Base-by-base conservation (phyloP, 2,329 filamentous ascomycete genomes). In the Lasiodiplodia gonubiensis region DNA sequence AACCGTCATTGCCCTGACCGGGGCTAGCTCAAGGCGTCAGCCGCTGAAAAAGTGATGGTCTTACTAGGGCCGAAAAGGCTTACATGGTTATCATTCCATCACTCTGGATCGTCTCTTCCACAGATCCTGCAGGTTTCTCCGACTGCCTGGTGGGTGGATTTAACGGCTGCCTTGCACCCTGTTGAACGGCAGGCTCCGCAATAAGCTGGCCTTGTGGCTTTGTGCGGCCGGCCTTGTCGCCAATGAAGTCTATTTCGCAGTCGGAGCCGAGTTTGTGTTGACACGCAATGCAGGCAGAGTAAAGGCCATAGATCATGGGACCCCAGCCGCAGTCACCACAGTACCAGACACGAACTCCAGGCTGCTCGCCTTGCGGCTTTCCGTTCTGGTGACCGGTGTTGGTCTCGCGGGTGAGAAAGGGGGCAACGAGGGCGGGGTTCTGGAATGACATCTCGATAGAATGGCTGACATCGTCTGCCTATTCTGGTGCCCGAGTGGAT, bases 241-340 rank as follows among this genome's bases (percentile, higher is more conserved):
- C 4, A 2, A 57, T 57, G 33, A 39, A 10, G n/a, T 30, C 35
- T 21, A 35, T 25, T 2, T 57, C 30, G 33, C 53, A 39, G 12
- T 57, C 16, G 33, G 33, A 18, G 6, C 39, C 53, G 33, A 30
- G 53, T 8, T 21, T 14, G n/a, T 39, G 35, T 39, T 39, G 21
- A 25, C 53, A 57, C 12, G 7, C n/a, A 5, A 57, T 57, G 35
- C 53, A 57, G 18, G 53, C 30, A 35, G 33, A 57, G 35, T 57
- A 57, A 16, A 57, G 53, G 18, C 33, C 53, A 10, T n/a, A 35
- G 18, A 57, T 57, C 53, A 57, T 37, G 53, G 53, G 53, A 12
- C 53, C 53, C 14, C 39, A 57, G 11, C 35, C 35, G 8, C 53
- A 57, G 10, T n/a, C 10, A 39, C 53, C 16, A 25, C 53, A 57